These are phyloP conservation scores for Cercospora nicotianae DNA, from an alignment of 2,329 filamentous ascomycete genomes.

Conservation along the genomic window DNA sequence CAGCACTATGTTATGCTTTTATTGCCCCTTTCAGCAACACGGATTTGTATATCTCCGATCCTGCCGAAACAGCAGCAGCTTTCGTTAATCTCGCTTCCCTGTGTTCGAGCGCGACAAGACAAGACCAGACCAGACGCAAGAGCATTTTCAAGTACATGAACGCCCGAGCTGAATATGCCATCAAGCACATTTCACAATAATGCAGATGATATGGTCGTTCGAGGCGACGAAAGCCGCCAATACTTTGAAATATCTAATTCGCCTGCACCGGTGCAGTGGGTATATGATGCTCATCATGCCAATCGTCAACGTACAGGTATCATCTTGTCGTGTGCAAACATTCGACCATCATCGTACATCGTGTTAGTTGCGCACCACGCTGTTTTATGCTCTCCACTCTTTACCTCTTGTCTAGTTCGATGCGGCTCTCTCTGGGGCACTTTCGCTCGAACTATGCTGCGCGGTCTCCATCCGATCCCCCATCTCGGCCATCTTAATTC, in stretches of 20 bases:
- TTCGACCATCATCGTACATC: not conserved
- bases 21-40: not conserved
- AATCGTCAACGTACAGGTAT: not conserved
- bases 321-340: not conserved
- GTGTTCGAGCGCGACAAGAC: not conserved
- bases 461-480: constrained; percentile 16
- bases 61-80: not conserved
- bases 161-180: not conserved
- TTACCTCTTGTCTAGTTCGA: not conserved
- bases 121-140: not conserved
- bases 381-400: not conserved
- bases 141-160: not conserved
- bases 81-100: not conserved
- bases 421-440: constrained; percentile 10
- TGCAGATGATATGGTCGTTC: not conserved
- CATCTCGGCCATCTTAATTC: constrained; percentile 23
- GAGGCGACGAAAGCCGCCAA: not conserved
- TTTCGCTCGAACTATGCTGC: constrained; percentile 15
- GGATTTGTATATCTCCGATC: not conserved
- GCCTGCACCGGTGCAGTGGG: not conserved
- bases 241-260: not conserved
- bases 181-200: not conserved
- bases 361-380: not conserved
- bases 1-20: not conserved
- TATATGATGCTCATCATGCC: not conserved